These are phyloP conservation scores for Filosporella fistucella DNA, from an alignment of 495 filamentous ascomycete species.

Conservation along the genomic window DNA sequence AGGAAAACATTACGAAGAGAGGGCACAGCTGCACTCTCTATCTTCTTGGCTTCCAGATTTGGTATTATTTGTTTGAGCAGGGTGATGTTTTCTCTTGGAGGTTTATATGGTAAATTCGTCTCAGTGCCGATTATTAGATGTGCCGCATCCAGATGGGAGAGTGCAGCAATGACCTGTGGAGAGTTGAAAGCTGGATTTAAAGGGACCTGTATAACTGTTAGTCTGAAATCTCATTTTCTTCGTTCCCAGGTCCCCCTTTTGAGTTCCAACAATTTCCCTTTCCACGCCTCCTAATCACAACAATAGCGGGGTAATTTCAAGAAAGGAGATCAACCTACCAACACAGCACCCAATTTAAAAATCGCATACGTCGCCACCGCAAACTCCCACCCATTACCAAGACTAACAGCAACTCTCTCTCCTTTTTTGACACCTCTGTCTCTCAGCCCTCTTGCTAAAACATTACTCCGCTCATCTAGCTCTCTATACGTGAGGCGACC, in stretches of 20 bases:
- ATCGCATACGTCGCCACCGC: conserved; percentile 79
- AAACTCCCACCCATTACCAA: conserved; percentile 83
- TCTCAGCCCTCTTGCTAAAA: conserved; percentile 66
- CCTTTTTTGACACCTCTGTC: conserved; percentile 77
- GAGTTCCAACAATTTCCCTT: background rate
- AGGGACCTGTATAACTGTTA: conserved; percentile 54
- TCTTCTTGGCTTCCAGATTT: conserved; percentile 43
- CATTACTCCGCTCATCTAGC: conserved; percentile 73
- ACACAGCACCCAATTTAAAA: conserved; percentile 87
- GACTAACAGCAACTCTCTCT: conserved; percentile 77
- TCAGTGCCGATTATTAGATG: conserved; percentile 82
- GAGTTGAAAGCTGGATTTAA: conserved; percentile 89
- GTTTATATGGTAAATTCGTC: conserved; percentile 79
- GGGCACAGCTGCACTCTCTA: conserved; percentile 63
- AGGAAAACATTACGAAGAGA: conserved; percentile 66
- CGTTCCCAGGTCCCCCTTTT: background rate
- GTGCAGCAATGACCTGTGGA: conserved; percentile 69
- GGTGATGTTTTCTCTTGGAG: conserved; percentile 62
- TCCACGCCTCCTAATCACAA: background rate
- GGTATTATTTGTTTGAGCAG: conserved; percentile 63
- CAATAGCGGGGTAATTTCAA: background rate
- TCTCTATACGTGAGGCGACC: conserved; percentile 66
- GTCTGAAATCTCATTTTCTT: background rate
- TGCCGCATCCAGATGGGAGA: conserved; percentile 68
- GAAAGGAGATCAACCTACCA: conserved; percentile 44